These are phyloP conservation scores for Podospora conica DNA, from an alignment of 495 filamentous ascomycete species.

Conservation along the genomic window DNA sequence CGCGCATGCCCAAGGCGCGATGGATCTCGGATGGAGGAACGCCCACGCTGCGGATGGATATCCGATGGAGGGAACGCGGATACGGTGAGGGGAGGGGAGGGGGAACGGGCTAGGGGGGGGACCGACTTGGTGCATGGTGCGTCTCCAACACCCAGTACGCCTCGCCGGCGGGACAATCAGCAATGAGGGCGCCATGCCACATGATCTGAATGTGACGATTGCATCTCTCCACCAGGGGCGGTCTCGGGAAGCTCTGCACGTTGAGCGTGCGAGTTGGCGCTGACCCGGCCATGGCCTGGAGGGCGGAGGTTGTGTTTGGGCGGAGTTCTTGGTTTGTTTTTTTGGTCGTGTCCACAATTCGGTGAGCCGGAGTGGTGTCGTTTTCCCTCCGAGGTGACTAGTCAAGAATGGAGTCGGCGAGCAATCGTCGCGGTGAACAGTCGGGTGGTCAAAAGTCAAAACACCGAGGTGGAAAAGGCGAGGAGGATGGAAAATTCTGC, in stretches of 20 bases:
- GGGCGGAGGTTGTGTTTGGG: not conserved
- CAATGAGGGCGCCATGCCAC: conserved; percentile 46
- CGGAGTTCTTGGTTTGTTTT: not conserved
- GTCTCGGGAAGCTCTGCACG: conserved; percentile 53
- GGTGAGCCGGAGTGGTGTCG: not conserved
- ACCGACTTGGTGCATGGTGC: conserved; percentile 49
- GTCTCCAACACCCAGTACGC: conserved; percentile 57
- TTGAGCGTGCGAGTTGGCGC: conserved; percentile 29
- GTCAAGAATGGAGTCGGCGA: not conserved
- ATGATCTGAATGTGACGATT: conserved; percentile 47
- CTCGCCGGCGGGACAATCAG: conserved; percentile 44
- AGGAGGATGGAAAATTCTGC: not conserved
- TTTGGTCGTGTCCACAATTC: not conserved
- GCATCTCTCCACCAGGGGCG: conserved; percentile 46
- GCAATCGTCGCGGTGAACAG: not conserved
- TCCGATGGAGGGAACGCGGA: not conserved
- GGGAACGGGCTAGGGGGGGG: conserved; percentile 3
- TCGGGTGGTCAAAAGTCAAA: not conserved
- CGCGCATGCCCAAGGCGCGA: not conserved
- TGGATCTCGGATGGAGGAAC: conserved; percentile 2
- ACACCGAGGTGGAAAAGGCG: not conserved
- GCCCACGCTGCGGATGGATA: conserved; percentile 8
- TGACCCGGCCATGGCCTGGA: conserved; percentile 18
- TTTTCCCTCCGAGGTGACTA: not conserved
- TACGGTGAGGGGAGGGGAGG: not conserved